Conservation (phyloP, 2,329 filamentous ascomycete genomes). For the Alternaria sp. region DNA sequence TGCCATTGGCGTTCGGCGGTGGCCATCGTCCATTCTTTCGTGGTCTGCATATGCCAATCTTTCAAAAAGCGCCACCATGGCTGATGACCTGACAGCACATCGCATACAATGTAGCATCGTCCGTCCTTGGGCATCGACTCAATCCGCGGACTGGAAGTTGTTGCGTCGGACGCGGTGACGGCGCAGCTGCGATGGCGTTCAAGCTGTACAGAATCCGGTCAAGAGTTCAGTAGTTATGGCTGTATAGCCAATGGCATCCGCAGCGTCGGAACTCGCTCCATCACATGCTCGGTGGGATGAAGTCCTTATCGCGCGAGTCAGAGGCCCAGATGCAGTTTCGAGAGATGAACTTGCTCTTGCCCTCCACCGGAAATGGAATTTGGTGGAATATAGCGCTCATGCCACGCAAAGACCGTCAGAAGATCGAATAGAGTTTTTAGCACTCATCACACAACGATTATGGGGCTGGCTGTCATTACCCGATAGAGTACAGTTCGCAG, state of each 20-base stretch:
- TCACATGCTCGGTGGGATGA: not conserved
- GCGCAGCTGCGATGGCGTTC: not conserved
- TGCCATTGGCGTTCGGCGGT: not conserved
- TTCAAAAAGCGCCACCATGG: not conserved
- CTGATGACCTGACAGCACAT: not conserved
- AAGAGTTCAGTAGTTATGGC: not conserved
- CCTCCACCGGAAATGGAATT: not conserved
- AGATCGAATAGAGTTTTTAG: not conserved
- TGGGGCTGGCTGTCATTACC: not conserved
- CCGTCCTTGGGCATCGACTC: not conserved
- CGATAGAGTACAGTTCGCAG: not conserved
- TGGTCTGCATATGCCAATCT: not conserved
- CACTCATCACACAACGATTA: not conserved
- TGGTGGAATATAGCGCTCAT: not conserved
- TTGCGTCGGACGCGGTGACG: not conserved
- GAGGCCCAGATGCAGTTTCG: not conserved
- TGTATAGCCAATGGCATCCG: not conserved
- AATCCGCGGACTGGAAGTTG: not conserved
- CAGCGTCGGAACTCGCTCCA: not conserved
- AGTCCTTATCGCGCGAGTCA: not conserved
- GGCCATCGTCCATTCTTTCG: not conserved
- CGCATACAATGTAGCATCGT: not conserved
- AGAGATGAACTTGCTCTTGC: not conserved
- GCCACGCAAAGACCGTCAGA: not conserved
- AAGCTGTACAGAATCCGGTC: not conserved